phyloP scores from a whole-genome alignment of 164 flowering plant genomes.

The Berberis thunbergii region DNA sequence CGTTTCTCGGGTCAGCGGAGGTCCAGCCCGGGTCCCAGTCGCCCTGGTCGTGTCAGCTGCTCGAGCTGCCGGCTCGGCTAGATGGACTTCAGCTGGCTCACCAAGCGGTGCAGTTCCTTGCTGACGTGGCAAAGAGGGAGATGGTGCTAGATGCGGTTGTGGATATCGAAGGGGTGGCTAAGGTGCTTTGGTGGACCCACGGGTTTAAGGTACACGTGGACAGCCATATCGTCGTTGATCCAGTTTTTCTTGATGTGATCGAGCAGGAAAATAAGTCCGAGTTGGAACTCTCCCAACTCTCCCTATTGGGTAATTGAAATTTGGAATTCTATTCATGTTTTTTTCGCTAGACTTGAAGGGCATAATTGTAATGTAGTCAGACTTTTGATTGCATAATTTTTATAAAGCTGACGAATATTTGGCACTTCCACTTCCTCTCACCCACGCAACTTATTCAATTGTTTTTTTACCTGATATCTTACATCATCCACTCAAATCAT shows the following conservation, averaged over 20 bases:
- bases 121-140: constrained; percentile 66
- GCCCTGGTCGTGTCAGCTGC: constrained; percentile 49
- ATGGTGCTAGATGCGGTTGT: constrained; percentile 69
- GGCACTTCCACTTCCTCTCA: too few relatives aligned
- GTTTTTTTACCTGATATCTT: too few relatives aligned
- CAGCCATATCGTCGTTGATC: constrained; percentile 51
- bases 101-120: constrained; percentile 39
- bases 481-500: too few relatives aligned
- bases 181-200: constrained; percentile 64
- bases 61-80: constrained; percentile 62
- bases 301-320: too few relatives aligned
- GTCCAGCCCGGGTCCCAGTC: constrained; percentile 70
- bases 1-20: constrained; percentile 60
- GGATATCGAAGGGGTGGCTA: constrained; percentile 62
- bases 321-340: too few relatives aligned
- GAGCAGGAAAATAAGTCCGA: constrained; percentile 63
- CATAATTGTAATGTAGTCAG: too few relatives aligned
- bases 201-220: constrained; percentile 67
- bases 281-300: constrained; percentile 22
- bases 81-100: constrained; percentile 54
- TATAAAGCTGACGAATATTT: too few relatives aligned
- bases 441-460: too few relatives aligned
- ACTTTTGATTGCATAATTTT: too few relatives aligned
- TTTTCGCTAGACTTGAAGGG: too few relatives aligned
- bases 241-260: constrained; percentile 65